These are phyloP conservation scores for Chytriomyces hyalinus DNA, from an alignment of 192 early-diverging fungal species.

Conservation along the genomic window DNA sequence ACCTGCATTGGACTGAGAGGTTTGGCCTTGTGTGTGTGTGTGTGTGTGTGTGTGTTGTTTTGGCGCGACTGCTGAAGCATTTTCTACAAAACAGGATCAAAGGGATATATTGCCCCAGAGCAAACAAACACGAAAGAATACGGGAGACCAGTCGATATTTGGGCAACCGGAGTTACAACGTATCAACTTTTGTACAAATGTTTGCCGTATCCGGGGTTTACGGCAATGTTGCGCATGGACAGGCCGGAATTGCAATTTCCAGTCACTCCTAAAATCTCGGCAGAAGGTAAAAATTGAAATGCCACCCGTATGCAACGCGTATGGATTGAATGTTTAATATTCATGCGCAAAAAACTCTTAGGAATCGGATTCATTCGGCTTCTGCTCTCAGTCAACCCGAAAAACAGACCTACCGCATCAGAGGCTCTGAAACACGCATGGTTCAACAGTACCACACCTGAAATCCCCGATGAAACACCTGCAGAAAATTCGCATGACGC, in stretches of 20 bases:
- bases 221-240: background rate
- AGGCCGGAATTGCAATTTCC: constrained; percentile 31
- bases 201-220: constrained; percentile 14
- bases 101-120: constrained; percentile 41
- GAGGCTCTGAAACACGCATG: constrained; percentile 33
- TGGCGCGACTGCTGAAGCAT: background rate
- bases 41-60: no score
- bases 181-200: constrained; percentile 29
- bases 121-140: constrained; percentile 33
- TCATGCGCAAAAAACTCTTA: background rate
- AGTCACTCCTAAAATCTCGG: background rate
- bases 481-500: background rate
- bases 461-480: background rate
- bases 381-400: constrained; percentile 5
- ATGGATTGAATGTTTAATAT: background rate
- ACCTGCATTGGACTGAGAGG: constrained; percentile 13
- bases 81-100: constrained; percentile 8
- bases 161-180: constrained; percentile 32
- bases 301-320: no score
- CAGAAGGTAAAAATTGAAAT: constrained; percentile 12
- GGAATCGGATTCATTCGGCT: constrained; percentile 19
- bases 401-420: constrained; percentile 23
- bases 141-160: constrained; percentile 41
- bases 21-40: no score
- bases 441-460: constrained; percentile 5